These are phyloP conservation scores for Linum usitatissimum DNA, from an alignment of 345 rosid species.

Conservation along the genomic window DNA sequence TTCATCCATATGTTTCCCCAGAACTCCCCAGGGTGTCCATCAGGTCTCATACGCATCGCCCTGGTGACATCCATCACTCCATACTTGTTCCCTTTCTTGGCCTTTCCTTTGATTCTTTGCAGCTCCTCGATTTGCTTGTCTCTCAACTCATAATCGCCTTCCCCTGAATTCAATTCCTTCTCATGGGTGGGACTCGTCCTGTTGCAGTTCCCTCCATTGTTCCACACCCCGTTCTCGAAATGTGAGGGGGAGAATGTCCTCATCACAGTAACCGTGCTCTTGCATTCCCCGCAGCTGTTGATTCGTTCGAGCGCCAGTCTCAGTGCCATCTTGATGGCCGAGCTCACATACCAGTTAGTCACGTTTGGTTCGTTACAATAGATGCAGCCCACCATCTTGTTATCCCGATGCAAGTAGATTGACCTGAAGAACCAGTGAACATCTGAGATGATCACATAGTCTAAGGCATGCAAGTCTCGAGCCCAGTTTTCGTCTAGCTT, in stretches of 20 bases:
- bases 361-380: constrained; percentile 45
- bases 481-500: constrained; percentile 43
- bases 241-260: constrained; percentile 86
- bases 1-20: constrained; percentile 81
- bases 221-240: constrained; percentile 76
- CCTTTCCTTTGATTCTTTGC: constrained; percentile 15
- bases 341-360: constrained; percentile 28
- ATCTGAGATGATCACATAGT: constrained; percentile 46
- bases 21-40: constrained; percentile 61
- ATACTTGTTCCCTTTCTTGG: constrained; percentile 27
- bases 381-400: constrained; percentile 41
- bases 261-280: constrained; percentile 27
- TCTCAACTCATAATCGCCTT: constrained; percentile 41
- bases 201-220: constrained; percentile 57
- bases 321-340: constrained; percentile 42
- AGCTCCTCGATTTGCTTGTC: constrained; percentile 43
- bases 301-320: constrained; percentile 38
- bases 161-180: constrained; percentile 12
- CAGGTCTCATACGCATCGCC: constrained; percentile 71
- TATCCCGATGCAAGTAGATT: constrained; percentile 33
- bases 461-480: constrained; percentile 26
- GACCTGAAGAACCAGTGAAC: constrained; percentile 82
- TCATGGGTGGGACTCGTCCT: constrained; percentile 41
- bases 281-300: constrained; percentile 26
- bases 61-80: constrained; percentile 48